A percentile compares a stretch with the other conserved stretches of the same genome.
phyloP scores from a whole-genome alignment of 2,329 filamentous ascomycete species.

The Aaosphaeria arxii region DNA sequence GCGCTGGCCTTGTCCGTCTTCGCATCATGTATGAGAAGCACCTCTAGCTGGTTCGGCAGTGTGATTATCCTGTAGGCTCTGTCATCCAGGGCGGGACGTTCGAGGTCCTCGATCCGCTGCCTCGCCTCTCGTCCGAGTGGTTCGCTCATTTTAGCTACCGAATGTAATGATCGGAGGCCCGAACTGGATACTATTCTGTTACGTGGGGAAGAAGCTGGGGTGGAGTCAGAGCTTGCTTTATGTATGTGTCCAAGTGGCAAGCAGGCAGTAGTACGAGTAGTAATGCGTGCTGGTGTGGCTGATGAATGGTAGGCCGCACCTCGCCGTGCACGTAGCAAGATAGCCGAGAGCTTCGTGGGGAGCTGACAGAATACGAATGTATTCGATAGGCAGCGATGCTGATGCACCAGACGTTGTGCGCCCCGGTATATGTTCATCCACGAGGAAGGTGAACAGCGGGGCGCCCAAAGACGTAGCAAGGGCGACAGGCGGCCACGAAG shows the following conservation, averaged over 20 bases:
- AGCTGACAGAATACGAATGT: not conserved
- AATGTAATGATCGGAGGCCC: not conserved
- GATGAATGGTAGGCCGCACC: not conserved
- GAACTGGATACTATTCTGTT: no score
- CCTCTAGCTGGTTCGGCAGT: slow-evolving; percentile 84
- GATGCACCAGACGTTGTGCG: slow-evolving; percentile 20
- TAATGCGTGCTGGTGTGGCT: not conserved
- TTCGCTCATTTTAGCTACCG: slow-evolving; percentile 22
- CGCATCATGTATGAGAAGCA: slow-evolving; percentile 85
- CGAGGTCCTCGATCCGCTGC: slow-evolving; percentile 60
- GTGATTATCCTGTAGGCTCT: slow-evolving; percentile 83
- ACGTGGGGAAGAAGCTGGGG: slow-evolving; percentile 4
- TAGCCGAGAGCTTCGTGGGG: not conserved
- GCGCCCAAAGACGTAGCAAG: slow-evolving; percentile 1
- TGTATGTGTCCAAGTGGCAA: slow-evolving; percentile 8
- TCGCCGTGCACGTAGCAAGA: not conserved
- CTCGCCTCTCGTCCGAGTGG: slow-evolving; percentile 20
- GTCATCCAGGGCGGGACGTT: slow-evolving; percentile 82
- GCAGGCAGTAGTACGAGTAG: not conserved
- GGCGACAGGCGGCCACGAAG: slow-evolving; percentile 3
- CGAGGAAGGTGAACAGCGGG: slow-evolving; percentile 10
- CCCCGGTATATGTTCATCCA: slow-evolving; percentile 21
- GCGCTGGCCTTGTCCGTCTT: slow-evolving; percentile 97
- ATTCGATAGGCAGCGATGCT: not conserved
- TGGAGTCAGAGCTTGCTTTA: slow-evolving; percentile 10